A percentile compares a stretch with the other conserved stretches of the same genome.
Conservation (phyloP, 2,329 filamentous ascomycete genomes). For the Xylariaceae sp. region DNA sequence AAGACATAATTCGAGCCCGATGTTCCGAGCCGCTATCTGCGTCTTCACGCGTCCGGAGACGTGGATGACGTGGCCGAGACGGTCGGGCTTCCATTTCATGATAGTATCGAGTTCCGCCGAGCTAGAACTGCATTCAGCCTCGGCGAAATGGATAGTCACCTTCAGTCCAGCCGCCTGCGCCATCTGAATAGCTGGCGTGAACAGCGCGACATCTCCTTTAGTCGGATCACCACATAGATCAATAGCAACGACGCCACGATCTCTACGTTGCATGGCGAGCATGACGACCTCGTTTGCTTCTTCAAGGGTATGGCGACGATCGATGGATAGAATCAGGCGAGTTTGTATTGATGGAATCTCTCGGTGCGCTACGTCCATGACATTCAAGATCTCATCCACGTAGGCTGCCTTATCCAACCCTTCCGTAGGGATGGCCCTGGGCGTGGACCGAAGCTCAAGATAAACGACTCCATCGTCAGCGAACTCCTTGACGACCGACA, state of each 20-base stretch:
- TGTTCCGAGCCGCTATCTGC: slow-evolving; percentile 53
- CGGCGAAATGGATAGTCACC: slow-evolving; percentile 80
- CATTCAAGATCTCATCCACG: slow-evolving; percentile 67
- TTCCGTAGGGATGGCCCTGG: slow-evolving; percentile 63
- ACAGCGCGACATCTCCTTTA: slow-evolving; percentile 64
- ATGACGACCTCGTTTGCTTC: slow-evolving; percentile 69
- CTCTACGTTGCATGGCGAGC: slow-evolving; percentile 62
- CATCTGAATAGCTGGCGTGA: slow-evolving; percentile 62
- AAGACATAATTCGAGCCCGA: slow-evolving; percentile 78
- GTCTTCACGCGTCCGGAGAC: slow-evolving; percentile 65
- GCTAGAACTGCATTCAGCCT: slow-evolving; percentile 63
- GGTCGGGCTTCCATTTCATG: slow-evolving; percentile 68
- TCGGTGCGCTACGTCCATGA: slow-evolving; percentile 53
- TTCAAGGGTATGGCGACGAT: slow-evolving; percentile 64
- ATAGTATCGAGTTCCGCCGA: slow-evolving; percentile 67
- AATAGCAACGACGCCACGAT: slow-evolving; percentile 69
- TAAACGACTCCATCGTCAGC: slow-evolving; percentile 76
- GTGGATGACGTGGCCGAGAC: slow-evolving; percentile 81
- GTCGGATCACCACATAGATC: slow-evolving; percentile 81
- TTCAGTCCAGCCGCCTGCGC: slow-evolving; percentile 62
- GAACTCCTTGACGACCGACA: slow-evolving; percentile 70
- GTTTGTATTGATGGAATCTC: slow-evolving; percentile 56
- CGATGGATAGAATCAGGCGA: slow-evolving; percentile 75
- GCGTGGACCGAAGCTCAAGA: slow-evolving; percentile 81
- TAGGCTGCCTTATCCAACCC: slow-evolving; percentile 68